Evolutionary conservation across 768 basidiomycete genomes (phyloP).

Genomic region (Tricholoma sp.): DNA sequence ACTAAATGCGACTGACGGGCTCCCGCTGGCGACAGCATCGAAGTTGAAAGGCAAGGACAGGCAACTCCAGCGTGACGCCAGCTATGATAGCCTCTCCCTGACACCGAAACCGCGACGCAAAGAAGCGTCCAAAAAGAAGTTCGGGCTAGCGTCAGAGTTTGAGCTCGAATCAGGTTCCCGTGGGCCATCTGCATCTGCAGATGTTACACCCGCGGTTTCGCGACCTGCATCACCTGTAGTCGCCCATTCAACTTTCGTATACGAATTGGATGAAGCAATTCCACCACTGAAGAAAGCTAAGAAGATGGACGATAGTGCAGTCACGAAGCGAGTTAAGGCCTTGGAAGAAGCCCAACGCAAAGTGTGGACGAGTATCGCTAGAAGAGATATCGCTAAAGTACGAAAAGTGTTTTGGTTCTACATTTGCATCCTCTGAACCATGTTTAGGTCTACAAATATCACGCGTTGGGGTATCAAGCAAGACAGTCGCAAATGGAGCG

Average conservation of each 20-base stretch:
- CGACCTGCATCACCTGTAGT: conserved; percentile 67
- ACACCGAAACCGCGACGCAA: conserved; percentile 52
- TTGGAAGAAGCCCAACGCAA: conserved; percentile 83
- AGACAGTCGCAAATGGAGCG: conserved; percentile 70
- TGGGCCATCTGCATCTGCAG: conserved; percentile 59
- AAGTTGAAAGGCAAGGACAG: conserved; percentile 55
- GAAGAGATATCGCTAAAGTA: conserved; percentile 81
- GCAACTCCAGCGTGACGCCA: conserved; percentile 45
- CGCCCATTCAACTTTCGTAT: conserved; percentile 54
- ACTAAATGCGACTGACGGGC: background rate
- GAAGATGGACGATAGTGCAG: conserved; percentile 66
- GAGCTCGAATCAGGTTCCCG: conserved; percentile 44
- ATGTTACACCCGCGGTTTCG: conserved; percentile 65
- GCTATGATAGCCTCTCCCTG: conserved; percentile 51
- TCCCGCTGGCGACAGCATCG: conserved; percentile 21
- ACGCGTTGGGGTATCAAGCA: conserved; percentile 59
- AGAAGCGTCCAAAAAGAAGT: conserved; percentile 55
- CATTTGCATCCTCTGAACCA: conserved; percentile 2
- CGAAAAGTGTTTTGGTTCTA: background rate
- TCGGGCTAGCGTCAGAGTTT: conserved; percentile 47
- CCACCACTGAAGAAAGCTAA: conserved; percentile 74
- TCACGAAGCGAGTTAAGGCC: conserved; percentile 69
- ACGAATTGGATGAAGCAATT: conserved; percentile 64
- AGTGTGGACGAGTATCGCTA: conserved; percentile 87
- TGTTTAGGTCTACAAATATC: conserved; percentile 74